A percentile compares a stretch with the other conserved stretches of the same genome.
phyloP scores from a whole-genome alignment of 768 basidiomycete genomes.

The Termitomyces sp. region DNA sequence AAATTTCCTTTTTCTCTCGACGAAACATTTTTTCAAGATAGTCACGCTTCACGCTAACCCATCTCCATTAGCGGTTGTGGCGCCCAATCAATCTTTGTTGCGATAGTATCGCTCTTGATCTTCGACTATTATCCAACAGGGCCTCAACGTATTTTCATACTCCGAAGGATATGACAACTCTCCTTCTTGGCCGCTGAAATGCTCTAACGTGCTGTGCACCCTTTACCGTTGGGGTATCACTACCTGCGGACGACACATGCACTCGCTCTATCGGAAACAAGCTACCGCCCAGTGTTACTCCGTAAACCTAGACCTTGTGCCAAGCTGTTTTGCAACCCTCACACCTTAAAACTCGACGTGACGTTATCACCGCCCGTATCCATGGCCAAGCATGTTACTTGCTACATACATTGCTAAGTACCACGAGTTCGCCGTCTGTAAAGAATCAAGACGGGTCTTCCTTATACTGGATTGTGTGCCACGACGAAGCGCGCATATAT shows the following conservation, averaged over 20 bases:
- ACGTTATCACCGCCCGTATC: not conserved
- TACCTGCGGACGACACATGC: not conserved
- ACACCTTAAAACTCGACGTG: not conserved
- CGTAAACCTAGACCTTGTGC: too few relatives aligned
- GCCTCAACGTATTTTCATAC: not conserved
- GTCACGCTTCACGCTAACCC: not conserved
- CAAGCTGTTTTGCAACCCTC: too few relatives aligned
- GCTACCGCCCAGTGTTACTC: not conserved
- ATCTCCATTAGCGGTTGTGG: not conserved
- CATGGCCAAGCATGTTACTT: not conserved
- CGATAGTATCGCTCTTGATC: not conserved
- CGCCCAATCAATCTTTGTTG: not conserved
- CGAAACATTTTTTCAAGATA: not conserved
- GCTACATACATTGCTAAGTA: not conserved
- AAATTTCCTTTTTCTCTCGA: not conserved
- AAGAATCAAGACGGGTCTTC: not conserved
- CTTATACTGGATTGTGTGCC: not conserved
- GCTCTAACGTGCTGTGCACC: not conserved
- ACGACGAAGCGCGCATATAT: not conserved
- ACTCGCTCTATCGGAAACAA: not conserved
- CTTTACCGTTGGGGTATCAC: not conserved
- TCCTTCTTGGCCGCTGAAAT: not conserved
- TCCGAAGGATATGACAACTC: not conserved
- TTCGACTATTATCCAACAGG: too few relatives aligned
- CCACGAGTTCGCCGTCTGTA: not conserved